Percentiles rank a stretch among this genome's conserved stretches.
phyloP scores from a whole-genome alignment of 805 yeast genomes.

The Lipomyces yamadae region DNA sequence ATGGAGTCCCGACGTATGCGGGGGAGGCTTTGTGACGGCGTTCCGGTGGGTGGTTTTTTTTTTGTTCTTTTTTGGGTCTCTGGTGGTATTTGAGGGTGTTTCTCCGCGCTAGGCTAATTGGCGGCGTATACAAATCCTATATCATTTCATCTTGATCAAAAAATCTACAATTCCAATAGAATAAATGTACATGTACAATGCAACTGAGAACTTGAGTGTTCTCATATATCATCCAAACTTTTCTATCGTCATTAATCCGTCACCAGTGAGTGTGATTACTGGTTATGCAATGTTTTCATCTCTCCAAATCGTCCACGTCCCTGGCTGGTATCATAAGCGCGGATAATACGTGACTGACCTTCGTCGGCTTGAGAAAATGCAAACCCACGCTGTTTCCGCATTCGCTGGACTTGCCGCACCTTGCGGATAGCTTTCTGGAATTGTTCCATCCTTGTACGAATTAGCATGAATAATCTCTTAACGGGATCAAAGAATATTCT shows the following conservation, averaged over 20 bases:
- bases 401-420: conserved; percentile 96
- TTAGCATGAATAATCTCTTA: background rate
- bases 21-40: background rate
- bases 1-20: background rate
- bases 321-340: conserved; percentile 94
- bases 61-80: background rate
- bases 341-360: conserved; percentile 86
- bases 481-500: background rate
- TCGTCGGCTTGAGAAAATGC: conserved; percentile 97
- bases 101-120: background rate
- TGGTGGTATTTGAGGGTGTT: background rate
- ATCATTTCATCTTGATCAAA: background rate
- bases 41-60: background rate
- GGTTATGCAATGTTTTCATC: conserved; percentile 43
- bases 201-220: background rate
- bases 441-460: conserved; percentile 64
- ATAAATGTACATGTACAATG: background rate
- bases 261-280: background rate
- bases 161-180: background rate
- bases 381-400: conserved; percentile 97
- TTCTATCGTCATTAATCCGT: background rate
- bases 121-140: background rate
- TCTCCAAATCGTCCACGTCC: conserved; percentile 77
- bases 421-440: conserved; percentile 96
- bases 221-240: background rate